Evolutionary conservation across 257 asterid genomes (phyloP).

Genomic region (Jaltomata sinuosa): DNA sequence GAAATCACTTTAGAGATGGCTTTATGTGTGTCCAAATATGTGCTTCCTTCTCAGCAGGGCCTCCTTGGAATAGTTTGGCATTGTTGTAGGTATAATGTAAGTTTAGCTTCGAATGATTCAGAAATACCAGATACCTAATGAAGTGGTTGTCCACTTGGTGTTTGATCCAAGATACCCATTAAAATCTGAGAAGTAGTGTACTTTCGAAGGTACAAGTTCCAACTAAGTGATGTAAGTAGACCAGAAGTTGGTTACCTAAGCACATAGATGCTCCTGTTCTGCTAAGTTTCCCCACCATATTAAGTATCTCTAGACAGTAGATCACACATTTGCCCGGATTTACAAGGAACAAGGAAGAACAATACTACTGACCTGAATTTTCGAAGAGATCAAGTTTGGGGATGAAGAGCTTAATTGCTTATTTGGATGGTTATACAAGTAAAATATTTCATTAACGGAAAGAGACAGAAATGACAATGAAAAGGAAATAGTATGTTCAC

Average conservation of each 20-base stretch:
- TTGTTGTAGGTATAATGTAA: background rate
- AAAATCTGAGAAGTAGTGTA: background rate
- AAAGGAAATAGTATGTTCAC: background rate
- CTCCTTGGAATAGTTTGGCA: background rate
- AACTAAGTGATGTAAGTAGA: background rate
- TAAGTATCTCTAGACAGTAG: background rate
- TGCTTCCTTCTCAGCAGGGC: background rate
- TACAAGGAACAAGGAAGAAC: background rate
- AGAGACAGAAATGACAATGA: background rate
- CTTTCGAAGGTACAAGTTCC: background rate
- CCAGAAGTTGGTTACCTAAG: background rate
- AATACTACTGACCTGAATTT: background rate
- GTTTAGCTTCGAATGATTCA: background rate
- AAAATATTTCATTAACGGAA: background rate
- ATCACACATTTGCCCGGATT: too few species aligned
- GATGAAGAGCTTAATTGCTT: background rate
- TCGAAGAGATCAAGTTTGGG: background rate
- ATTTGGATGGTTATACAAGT: background rate
- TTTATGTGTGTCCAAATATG: background rate
- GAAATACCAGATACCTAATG: background rate
- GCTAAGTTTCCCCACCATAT: background rate
- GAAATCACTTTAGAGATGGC: background rate
- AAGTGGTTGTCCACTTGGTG: background rate
- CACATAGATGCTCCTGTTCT: background rate
- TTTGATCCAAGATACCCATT: background rate